Conservation (phyloP, 768 basidiomycete genomes). For the Thelephora aurantiotincta region DNA sequence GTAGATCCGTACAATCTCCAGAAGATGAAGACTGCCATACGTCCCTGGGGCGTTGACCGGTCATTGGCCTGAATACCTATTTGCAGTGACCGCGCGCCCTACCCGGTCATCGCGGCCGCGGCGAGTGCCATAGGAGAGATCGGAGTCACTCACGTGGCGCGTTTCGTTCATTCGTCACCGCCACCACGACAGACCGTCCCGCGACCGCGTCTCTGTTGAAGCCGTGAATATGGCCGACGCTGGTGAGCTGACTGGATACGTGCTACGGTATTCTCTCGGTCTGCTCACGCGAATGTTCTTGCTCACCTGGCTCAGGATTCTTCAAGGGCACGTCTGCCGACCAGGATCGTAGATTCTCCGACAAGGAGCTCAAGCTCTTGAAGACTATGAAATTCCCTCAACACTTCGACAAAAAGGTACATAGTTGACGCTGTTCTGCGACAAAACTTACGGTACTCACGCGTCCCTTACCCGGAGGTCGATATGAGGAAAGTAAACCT, state of each 20-base stretch:
- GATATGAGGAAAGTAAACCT: constrained; percentile 95
- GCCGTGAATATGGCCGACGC: constrained; percentile 15
- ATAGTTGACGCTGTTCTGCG: background rate
- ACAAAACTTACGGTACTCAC: background rate
- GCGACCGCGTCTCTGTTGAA: too few species aligned
- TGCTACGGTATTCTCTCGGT: background rate
- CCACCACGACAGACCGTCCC: too few species aligned
- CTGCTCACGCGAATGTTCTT: background rate
- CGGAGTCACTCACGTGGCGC: too few species aligned
- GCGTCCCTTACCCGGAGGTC: constrained; percentile 32
- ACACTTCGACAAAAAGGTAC: constrained; percentile 77
- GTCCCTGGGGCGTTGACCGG: too few species aligned
- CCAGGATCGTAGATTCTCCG: constrained; percentile 86
- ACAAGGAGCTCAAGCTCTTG: constrained; percentile 86
- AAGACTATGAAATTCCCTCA: constrained; percentile 85
- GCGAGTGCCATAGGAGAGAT: too few species aligned
- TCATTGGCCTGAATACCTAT: too few species aligned
- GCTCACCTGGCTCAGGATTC: constrained; percentile 30
- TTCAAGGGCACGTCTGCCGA: constrained; percentile 87
- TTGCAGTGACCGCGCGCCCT: too few species aligned
- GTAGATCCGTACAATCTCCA: too few species aligned
- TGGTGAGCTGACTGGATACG: constrained; percentile 7
- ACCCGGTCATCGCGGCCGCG: too few species aligned
- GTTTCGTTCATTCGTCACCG: too few species aligned
- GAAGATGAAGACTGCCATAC: too few species aligned